These are phyloP conservation scores for Pyrenochaeta sp. DNA, from an alignment of 2,329 filamentous ascomycete species.

Conservation along the genomic window DNA sequence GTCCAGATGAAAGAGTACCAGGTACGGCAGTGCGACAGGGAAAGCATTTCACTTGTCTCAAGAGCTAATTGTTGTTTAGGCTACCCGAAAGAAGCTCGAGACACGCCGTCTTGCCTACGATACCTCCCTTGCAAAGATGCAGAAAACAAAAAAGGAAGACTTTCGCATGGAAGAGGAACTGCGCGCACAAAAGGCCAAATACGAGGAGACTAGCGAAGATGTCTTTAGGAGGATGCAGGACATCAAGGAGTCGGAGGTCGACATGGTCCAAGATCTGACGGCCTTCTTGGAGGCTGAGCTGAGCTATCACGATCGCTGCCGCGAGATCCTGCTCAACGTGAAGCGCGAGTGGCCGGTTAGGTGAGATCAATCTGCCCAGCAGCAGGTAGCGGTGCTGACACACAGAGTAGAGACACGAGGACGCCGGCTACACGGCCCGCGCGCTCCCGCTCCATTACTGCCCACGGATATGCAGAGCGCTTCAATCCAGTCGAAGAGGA, in stretches of 20 bases:
- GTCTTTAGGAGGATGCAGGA: slow-evolving; percentile 93
- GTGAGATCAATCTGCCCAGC: slow-evolving; percentile 51
- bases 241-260: slow-evolving; percentile 89
- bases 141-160: slow-evolving; percentile 93
- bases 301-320: slow-evolving; percentile 88
- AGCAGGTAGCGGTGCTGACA: slow-evolving; percentile 25
- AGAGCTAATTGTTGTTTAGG: slow-evolving; percentile 54
- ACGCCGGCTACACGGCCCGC: slow-evolving; percentile 50
- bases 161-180: slow-evolving; percentile 93
- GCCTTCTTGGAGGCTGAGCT: slow-evolving; percentile 88
- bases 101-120: slow-evolving; percentile 89
- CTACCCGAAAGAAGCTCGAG: slow-evolving; percentile 92
- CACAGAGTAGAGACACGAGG: slow-evolving; percentile 32
- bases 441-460: slow-evolving; percentile 69
- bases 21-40: slow-evolving; percentile 59
- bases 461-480: slow-evolving; percentile 69
- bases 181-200: slow-evolving; percentile 90
- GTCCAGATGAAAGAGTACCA: slow-evolving; percentile 99
- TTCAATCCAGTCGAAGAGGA: slow-evolving; percentile 67
- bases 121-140: slow-evolving; percentile 86
- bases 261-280: slow-evolving; percentile 81
- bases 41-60: background rate
- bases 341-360: slow-evolving; percentile 74
- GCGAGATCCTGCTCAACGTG: slow-evolving; percentile 78
- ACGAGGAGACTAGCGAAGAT: slow-evolving; percentile 93